Percentiles rank a stretch among this genome's conserved stretches.
Evolutionary conservation across 148 eudicot genomes (phyloP).

Genomic region (Spergularia marina): DNA sequence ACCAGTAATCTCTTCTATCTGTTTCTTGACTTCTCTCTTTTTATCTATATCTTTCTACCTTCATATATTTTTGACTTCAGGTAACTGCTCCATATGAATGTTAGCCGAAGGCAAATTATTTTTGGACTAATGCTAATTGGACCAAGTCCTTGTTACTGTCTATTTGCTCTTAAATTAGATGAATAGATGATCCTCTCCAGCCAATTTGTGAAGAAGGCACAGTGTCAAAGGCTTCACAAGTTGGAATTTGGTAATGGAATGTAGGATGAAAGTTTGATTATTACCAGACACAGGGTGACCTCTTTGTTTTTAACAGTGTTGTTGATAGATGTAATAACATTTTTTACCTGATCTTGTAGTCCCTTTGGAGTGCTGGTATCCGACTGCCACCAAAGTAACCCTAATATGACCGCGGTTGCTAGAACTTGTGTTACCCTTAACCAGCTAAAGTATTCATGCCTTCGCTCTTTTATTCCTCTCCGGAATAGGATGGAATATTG

Average conservation of each 20-base stretch:
- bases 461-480: slow-evolving; percentile 89
- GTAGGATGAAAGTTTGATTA: not conserved
- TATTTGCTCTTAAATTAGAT: not conserved
- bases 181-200: not conserved
- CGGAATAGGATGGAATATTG: slow-evolving; percentile 68
- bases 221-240: no score
- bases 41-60: not conserved
- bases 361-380: slow-evolving; percentile 47
- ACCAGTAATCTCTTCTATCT: not conserved
- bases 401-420: slow-evolving; percentile 75
- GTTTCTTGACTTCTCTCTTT: not conserved
- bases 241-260: not conserved
- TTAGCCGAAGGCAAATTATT: no score
- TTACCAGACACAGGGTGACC: not conserved
- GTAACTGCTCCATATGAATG: no score
- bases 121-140: no score
- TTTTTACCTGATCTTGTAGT: slow-evolving; percentile 75
- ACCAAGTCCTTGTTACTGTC: no score
- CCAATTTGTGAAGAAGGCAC: not conserved
- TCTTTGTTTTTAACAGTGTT: not conserved
- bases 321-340: not conserved
- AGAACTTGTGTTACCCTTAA: slow-evolving; percentile 84
- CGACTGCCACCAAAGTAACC: slow-evolving; percentile 97
- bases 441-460: slow-evolving; percentile 97
- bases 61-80: no score